Evolutionary conservation across 73 alveolate genomes (phyloP).

Genomic region (Tetrahymena borealis): DNA sequence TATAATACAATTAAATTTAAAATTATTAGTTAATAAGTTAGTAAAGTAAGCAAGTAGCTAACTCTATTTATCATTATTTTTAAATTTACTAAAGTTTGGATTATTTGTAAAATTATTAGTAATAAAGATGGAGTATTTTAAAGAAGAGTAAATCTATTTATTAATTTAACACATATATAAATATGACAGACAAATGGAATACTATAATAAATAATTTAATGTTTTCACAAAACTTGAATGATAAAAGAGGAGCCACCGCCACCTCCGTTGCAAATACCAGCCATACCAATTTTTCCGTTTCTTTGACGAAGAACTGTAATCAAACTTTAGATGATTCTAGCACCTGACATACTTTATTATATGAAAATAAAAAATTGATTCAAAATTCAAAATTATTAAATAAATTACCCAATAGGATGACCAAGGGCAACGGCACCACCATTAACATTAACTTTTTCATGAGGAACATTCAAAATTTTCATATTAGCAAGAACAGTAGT

Average conservation of each 20-base stretch:
- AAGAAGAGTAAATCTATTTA: no score
- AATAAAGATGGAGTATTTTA: no score
- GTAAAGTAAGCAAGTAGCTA: no score
- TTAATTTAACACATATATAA: no score
- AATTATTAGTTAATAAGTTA: no score
- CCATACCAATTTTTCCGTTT: conserved; percentile 68
- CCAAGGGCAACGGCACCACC: conserved; percentile 97
- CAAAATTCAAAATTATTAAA: not conserved
- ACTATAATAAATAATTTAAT: no score
- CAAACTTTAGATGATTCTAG: conserved; percentile 62
- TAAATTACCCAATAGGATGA: conserved; percentile 66
- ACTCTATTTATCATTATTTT: no score
- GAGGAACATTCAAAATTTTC: conserved; percentile 50
- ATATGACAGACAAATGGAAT: no score
- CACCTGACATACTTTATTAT: conserved; percentile 79
- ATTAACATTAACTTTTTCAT: conserved; percentile 60
- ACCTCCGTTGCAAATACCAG: conserved; percentile 83
- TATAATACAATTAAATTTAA: no score
- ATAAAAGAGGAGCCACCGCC: conserved; percentile 89
- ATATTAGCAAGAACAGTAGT: conserved; percentile 44
- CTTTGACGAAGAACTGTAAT: conserved; percentile 56
- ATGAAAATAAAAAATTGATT: no score
- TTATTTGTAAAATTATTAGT: no score
- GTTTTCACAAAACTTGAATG: conserved; percentile 1
- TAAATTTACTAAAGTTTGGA: no score